Evolutionary conservation across 1,284 basidiomycete species (phyloP).

Genomic region (Cutaneotrichosporon cutaneum): DNA sequence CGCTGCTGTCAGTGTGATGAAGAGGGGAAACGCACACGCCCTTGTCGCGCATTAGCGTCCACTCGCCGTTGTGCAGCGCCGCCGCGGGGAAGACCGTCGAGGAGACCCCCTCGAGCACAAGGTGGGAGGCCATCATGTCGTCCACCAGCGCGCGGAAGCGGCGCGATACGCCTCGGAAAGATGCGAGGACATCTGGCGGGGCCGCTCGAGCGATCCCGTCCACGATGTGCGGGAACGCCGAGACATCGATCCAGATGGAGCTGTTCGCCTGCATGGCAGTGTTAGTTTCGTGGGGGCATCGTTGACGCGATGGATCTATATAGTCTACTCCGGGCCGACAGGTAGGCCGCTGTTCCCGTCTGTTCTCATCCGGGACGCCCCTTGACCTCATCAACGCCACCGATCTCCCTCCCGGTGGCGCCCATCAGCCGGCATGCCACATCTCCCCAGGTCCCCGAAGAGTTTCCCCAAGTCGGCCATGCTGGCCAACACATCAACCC

Average conservation of each 20-base stretch:
- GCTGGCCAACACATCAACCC: too few species aligned
- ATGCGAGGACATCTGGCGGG: neutral
- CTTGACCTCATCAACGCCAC: too few species aligned
- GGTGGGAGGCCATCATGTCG: neutral
- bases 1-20: neutral
- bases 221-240: neutral
- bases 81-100: neutral
- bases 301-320: too few species aligned
- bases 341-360: too few species aligned
- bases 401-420: too few species aligned
- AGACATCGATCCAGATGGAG: neutral
- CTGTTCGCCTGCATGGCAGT: neutral
- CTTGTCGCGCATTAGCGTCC: neutral
- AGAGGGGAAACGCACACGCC: neutral
- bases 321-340: too few species aligned
- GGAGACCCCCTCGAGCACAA: neutral
- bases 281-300: too few species aligned
- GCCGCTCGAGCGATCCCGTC: neutral
- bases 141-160: neutral
- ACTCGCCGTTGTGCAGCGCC: neutral
- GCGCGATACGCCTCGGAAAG: neutral
- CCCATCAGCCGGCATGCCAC: too few species aligned
- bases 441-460: too few species aligned
- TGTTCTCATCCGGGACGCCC: too few species aligned
- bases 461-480: too few species aligned